Evolutionary conservation across 2,329 filamentous ascomycete genomes (phyloP).

Genomic region (Colletotrichum liriopes): DNA sequence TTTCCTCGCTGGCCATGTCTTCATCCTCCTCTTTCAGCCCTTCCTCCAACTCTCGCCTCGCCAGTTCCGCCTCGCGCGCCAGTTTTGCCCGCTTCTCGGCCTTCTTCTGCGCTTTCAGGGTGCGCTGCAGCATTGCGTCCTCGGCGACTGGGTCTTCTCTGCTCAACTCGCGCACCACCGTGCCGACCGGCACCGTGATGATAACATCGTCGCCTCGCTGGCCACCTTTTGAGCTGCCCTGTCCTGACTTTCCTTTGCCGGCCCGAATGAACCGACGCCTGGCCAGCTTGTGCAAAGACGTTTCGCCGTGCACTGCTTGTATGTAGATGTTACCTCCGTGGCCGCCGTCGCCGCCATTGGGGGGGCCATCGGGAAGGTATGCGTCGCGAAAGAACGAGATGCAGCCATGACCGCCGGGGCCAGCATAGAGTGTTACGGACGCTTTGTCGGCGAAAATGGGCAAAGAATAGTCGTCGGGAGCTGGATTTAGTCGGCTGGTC

Average conservation of each 20-base stretch:
- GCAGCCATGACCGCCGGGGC: conserved; percentile 90
- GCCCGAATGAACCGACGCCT: conserved; percentile 82
- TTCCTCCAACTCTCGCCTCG: conserved; percentile 40
- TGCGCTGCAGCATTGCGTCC: conserved; percentile 60
- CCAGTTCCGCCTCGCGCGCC: conserved; percentile 33
- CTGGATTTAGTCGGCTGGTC: conserved; percentile 80
- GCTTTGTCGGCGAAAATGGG: conserved; percentile 92
- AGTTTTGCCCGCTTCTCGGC: conserved; percentile 32
- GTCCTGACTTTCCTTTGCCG: conserved; percentile 82
- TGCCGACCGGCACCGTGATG: conserved; percentile 93
- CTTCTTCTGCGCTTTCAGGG: conserved; percentile 35
- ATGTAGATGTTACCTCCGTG: conserved; percentile 95
- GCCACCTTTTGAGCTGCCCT: conserved; percentile 81
- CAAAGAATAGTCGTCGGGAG: conserved; percentile 86
- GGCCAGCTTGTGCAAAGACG: conserved; percentile 92
- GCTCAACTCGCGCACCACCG: conserved; percentile 86
- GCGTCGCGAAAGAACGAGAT: conserved; percentile 95
- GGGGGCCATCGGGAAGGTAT: conserved; percentile 88
- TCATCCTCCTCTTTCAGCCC: conserved; percentile 32
- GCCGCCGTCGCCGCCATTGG: conserved; percentile 96
- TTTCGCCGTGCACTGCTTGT: conserved; percentile 91
- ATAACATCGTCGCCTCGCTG: conserved; percentile 89
- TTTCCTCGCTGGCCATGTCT: conserved; percentile 15
- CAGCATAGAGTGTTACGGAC: conserved; percentile 82
- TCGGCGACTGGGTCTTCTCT: conserved; percentile 84